Evolutionary conservation across 345 rosid genomes (phyloP).

Genomic region (Ceriops decandra): DNA sequence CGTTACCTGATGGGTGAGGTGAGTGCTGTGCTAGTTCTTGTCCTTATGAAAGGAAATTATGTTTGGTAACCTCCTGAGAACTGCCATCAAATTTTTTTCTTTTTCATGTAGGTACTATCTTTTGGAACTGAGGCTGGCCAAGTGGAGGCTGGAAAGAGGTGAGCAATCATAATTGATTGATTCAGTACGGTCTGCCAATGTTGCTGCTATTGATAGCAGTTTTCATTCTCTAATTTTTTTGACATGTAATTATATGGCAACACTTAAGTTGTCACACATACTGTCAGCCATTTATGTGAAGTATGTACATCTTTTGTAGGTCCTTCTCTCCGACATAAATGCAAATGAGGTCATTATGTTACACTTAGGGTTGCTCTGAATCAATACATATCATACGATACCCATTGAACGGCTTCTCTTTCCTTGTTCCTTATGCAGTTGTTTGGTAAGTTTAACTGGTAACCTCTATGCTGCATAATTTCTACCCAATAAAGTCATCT

Average conservation of each 20-base stretch:
- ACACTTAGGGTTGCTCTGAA: no score
- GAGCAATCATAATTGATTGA: neutral
- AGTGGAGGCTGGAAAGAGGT: conserved; percentile 76
- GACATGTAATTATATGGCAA: no score
- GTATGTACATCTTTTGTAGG: conserved; percentile 58
- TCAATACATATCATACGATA: neutral
- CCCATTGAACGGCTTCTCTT: no score
- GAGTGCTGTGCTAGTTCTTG: conserved; percentile 7
- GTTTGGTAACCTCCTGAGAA: no score
- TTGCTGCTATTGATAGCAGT: neutral
- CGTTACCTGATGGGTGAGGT: conserved; percentile 70
- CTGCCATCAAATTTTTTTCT: neutral
- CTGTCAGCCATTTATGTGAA: conserved; percentile 45
- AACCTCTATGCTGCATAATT: no score
- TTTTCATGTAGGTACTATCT: conserved; percentile 48
- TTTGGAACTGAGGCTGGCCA: conserved; percentile 41
- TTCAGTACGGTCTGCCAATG: neutral
- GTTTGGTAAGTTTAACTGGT: no score
- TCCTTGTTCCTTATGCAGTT: no score
- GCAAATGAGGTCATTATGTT: conserved; percentile 62
- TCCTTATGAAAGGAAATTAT: neutral
- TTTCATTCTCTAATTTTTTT: no score
- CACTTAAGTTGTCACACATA: neutral
- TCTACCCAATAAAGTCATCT: no score
- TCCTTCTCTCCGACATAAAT: conserved; percentile 80